Base-by-base conservation (phyloP, 2,329 filamentous ascomycete genomes). In the Podosphaera fusca region DNA sequence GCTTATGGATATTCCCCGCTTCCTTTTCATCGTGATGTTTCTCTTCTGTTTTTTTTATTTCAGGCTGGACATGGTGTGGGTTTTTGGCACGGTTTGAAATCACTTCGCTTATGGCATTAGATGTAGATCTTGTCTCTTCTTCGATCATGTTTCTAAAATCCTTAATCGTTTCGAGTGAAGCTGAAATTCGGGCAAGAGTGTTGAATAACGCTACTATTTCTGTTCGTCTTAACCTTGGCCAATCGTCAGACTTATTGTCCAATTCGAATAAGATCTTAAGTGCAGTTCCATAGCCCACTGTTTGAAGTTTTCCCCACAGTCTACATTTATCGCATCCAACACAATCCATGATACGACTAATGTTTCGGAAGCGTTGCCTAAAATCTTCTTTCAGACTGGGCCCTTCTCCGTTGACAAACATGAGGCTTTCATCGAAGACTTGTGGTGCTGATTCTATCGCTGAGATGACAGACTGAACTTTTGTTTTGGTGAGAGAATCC, bases 271-370 rank as follows among this genome's bases (percentile, higher is more conserved):
- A 76, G 3, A 98, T 84, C 71, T 98, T 98, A 60, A 98, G 73
- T 0, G 92, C 92, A 0, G 92, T 87, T 55, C 92, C 92, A 67
- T 95, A 96, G 2, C 92, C 92, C 10, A 86, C 85, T 0, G 88
- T 94, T 71, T 98, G 92, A 42, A 98, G 72, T 71, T 98, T 98
- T 54, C 92, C 92, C 92, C 92, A 98, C 2, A 98, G 80, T 7
- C 92, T 82, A 71, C 92, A 98, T 73, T 98, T 98, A 72, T 98
- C 92, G 70, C 92, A 98, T 50, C 92, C 92, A 29, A 96, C 90
- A 64, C 92, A 98, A 70, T 98, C 92, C 92, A 98, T 98, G 61
- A 96, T 77, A 46, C 92, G 82, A 68, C 86, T 94, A 60, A 98
- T 86, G 67, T 98, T 98, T 67, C 92, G 82, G 76, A 98, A 98